Base-by-base conservation (phyloP, 192 early-diverging fungal species). In the Coemansia guatemalensis region DNA sequence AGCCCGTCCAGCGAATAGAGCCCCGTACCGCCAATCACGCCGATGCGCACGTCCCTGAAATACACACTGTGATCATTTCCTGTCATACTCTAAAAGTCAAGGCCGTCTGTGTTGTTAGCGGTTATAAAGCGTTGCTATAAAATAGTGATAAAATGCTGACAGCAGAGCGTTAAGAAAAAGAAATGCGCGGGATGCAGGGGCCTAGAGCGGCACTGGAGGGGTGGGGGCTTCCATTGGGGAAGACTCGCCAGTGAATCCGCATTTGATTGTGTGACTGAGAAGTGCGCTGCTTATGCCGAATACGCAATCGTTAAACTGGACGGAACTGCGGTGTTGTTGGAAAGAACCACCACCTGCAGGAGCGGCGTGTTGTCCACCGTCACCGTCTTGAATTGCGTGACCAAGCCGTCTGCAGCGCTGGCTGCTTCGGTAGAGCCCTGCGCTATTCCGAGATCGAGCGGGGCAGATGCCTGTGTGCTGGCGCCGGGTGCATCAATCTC, bases 11-110 rank as follows among this genome's bases (percentile, higher is more conserved):
- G 87, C 47, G 88, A 68, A 83, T 97, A 96, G 55, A 95, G 90
- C 53, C 95, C 93, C 22, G 93, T 92, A 23, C 97, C 97, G 47
- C 97, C 97, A 61, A 98, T 98, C 61, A 98, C 82, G 55, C 87
- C 96, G 68, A 98, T 90, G 63, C 88, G 84, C 60, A 95, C 88
- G 71, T 88, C 82, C 17, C 62, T 67, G 56, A 76, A 76, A 44
- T 65, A 76, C 29, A 51, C 11, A 0, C 24, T 30, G 24, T 64
- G 24, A 8, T 51, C 20, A 18, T 26, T 39, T 3, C 52, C 53
- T n/a, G 62, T 49, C 62, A 64, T 64, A 12, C 1, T 39, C 9
- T 39, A 39, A 39, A 39, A 39, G 9, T 39, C 35, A 39, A 39
- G 9, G 35, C 35, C 1, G 6, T 39, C 35, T 39, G 35, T 39